Conservation (phyloP, 1,284 basidiomycete genomes). For the Rhodotorula sp. region DNA sequence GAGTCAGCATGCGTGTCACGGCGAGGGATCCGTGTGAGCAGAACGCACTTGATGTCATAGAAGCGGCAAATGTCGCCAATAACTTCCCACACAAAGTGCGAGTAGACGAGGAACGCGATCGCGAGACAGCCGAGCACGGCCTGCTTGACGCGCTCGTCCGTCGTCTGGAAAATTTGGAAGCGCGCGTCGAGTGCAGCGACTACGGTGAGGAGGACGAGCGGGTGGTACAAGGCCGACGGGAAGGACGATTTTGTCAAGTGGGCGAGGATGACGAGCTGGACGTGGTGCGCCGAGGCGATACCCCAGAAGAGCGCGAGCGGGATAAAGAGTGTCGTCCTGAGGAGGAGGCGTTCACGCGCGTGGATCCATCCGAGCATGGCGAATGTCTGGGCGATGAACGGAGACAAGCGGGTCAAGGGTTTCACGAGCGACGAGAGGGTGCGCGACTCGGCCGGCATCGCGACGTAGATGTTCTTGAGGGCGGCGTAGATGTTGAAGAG, state of each 20-base stretch:
- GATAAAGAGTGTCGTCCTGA: slow-evolving; percentile 64
- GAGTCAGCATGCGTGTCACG: neutral
- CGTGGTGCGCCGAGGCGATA: slow-evolving; percentile 56
- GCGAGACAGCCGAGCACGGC: slow-evolving; percentile 34
- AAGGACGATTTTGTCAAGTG: slow-evolving; percentile 84
- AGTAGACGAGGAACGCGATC: slow-evolving; percentile 35
- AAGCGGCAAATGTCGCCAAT: slow-evolving; percentile 43
- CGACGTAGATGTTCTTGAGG: slow-evolving; percentile 49
- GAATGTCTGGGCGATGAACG: slow-evolving; percentile 67
- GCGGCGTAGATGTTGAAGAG: slow-evolving; percentile 76
- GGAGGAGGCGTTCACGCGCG: slow-evolving; percentile 52
- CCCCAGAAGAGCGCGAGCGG: slow-evolving; percentile 88
- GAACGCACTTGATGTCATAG: slow-evolving; percentile 44
- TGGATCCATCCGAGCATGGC: slow-evolving; percentile 79
- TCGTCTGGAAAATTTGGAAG: slow-evolving; percentile 32
- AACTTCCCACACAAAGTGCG: slow-evolving; percentile 44
- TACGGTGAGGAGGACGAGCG: slow-evolving; percentile 77
- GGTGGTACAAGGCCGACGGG: slow-evolving; percentile 62
- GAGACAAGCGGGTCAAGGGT: slow-evolving; percentile 73
- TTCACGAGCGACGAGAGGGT: slow-evolving; percentile 46
- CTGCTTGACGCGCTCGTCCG: slow-evolving; percentile 20
- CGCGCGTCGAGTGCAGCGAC: slow-evolving; percentile 81
- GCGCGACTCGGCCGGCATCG: slow-evolving; percentile 55
- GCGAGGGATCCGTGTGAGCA: neutral
- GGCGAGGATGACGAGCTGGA: slow-evolving; percentile 87